Conservation (phyloP, 768 basidiomycete species). For the Suillus discolor region DNA sequence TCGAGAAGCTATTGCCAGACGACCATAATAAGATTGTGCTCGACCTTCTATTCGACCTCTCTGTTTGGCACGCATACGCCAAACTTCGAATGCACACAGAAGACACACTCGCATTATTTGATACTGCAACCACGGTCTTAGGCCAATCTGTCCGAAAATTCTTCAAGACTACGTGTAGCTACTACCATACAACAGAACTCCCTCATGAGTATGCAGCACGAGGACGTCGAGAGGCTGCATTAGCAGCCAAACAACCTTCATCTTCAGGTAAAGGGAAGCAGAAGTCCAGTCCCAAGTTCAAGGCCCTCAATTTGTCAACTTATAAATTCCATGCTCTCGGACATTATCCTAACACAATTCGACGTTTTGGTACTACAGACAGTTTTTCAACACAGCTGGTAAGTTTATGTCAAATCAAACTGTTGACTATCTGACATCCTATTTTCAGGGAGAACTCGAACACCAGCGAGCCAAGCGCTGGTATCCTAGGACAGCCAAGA, state of each 20-base stretch:
- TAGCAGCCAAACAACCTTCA: slow-evolving; percentile 2
- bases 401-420: slow-evolving; percentile 1
- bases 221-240: slow-evolving; percentile 19
- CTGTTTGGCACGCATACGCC: slow-evolving; percentile 32
- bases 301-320: slow-evolving; percentile 16
- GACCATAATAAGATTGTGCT: slow-evolving; percentile 18
- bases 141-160: slow-evolving; percentile 29
- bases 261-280: not conserved
- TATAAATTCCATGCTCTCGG: slow-evolving; percentile 20
- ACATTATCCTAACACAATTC: slow-evolving; percentile 8
- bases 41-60: slow-evolving; percentile 20
- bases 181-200: slow-evolving; percentile 32
- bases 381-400: slow-evolving; percentile 39
- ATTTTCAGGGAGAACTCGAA: slow-evolving; percentile 40
- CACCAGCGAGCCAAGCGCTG: slow-evolving; percentile 38
- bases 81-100: slow-evolving; percentile 33
- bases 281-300: not conserved
- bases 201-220: slow-evolving; percentile 28
- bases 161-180: slow-evolving; percentile 18
- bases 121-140: slow-evolving; percentile 9
- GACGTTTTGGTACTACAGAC: slow-evolving; percentile 35
- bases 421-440: not conserved
- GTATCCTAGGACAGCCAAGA: slow-evolving; percentile 41
- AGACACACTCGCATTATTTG: slow-evolving; percentile 9
- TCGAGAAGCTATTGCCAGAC: slow-evolving; percentile 37